Conservation (phyloP, 2,329 filamentous ascomycete genomes). For the Stylonectria norvegica region DNA sequence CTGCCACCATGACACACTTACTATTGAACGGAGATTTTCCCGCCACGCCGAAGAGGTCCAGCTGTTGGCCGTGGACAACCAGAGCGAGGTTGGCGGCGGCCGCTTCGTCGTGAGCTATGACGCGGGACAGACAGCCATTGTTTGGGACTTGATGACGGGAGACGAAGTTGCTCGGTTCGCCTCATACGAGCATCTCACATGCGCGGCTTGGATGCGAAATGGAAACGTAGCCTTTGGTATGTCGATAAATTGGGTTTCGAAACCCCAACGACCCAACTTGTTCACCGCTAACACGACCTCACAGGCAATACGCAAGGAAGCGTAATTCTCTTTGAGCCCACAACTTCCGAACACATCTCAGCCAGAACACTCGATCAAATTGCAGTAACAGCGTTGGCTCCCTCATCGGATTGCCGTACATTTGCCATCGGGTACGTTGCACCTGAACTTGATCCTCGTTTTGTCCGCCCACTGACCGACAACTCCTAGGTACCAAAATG, state of each 20-base stretch:
- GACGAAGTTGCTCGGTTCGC: constrained; percentile 88
- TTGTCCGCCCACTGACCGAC: constrained; percentile 12
- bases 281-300: constrained; percentile 2
- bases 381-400: constrained; percentile 88
- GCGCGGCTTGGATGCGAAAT: constrained; percentile 93
- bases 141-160: constrained; percentile 94
- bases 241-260: too few species aligned
- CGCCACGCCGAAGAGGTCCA: constrained; percentile 79
- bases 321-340: constrained; percentile 90
- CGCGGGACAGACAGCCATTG: constrained; percentile 83
- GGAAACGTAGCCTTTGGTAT: constrained; percentile 95
- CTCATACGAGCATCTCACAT: constrained; percentile 81
- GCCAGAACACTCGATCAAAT: constrained; percentile 87
- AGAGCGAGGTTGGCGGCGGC: constrained; percentile 81
- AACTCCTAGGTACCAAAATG: constrained; percentile 79
- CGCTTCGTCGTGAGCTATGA: constrained; percentile 92
- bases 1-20: constrained; percentile 87
- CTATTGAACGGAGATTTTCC: constrained; percentile 81
- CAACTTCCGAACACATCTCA: constrained; percentile 88
- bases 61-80: constrained; percentile 84
- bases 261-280: not conserved
- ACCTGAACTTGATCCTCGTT: too few species aligned
- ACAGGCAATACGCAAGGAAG: constrained; percentile 88
- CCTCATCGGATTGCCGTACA: constrained; percentile 83
- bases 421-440: constrained; percentile 84